Conservation (phyloP, 345 rosid genomes). For the Aquilaria sinensis region DNA sequence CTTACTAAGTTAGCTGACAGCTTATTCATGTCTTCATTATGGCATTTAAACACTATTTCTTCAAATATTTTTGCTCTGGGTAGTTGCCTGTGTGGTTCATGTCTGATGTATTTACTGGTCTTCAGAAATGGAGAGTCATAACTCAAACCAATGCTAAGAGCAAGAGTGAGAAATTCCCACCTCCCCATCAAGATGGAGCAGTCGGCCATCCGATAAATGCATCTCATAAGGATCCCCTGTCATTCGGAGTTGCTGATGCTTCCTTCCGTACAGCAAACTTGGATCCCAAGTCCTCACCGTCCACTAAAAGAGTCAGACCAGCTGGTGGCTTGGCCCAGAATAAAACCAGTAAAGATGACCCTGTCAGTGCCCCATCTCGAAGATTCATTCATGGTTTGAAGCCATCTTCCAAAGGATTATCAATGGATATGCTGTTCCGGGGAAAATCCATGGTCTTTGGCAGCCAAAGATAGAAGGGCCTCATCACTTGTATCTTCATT, state of each 20-base stretch:
- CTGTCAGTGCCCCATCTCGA: conserved; percentile 32
- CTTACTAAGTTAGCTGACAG: neutral
- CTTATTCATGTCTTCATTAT: no score
- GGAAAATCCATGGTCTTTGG: conserved; percentile 51
- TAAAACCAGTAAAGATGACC: conserved; percentile 33
- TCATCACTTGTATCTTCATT: no score
- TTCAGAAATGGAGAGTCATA: conserved; percentile 41
- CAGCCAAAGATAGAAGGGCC: conserved; percentile 23
- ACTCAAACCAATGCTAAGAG: conserved; percentile 54
- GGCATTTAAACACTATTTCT: no score
- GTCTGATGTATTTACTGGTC: neutral
- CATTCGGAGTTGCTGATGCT: conserved; percentile 31
- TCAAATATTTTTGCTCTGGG: no score
- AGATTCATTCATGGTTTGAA: conserved; percentile 40
- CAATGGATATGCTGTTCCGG: conserved; percentile 45
- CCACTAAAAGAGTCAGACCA: conserved; percentile 23
- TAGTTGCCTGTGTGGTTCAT: no score
- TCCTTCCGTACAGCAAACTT: conserved; percentile 25
- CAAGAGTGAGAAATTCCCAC: conserved; percentile 87
- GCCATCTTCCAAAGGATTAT: conserved; percentile 43
- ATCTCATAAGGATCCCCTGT: conserved; percentile 33
- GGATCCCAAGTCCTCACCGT: conserved; percentile 30
- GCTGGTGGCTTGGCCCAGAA: conserved; percentile 33
- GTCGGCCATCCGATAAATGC: conserved; percentile 38
- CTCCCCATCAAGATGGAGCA: conserved; percentile 78